Percentiles rank a stretch among this genome's conserved stretches.
Conservation (phyloP, 73 alveolate species). For the Paramecium pentaurelia region DNA sequence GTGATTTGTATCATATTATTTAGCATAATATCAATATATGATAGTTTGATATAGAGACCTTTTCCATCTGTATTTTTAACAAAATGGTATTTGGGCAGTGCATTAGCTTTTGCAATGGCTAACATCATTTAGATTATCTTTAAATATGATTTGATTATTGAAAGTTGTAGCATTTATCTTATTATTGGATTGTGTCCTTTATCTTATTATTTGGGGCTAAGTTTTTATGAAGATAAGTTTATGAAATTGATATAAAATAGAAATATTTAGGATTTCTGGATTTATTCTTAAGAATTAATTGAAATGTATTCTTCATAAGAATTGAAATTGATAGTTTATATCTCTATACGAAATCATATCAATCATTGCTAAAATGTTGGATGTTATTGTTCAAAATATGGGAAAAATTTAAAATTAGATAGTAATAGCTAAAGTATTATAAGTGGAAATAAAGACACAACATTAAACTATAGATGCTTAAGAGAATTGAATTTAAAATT, state of each 20-base stretch:
- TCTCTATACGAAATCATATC: background rate
- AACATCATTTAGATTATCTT: background rate
- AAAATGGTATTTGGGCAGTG: background rate
- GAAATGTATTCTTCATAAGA: background rate
- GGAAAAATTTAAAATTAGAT: background rate
- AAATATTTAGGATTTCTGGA: background rate
- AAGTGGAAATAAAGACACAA: background rate
- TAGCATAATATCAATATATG: background rate
- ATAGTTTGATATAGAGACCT: background rate
- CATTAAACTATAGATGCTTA: background rate
- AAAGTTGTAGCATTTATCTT: background rate
- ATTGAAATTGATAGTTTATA: background rate
- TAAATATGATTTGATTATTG: background rate
- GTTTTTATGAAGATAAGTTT: background rate
- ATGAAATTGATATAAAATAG: background rate
- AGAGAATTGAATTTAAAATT: slow-evolving; percentile 14
- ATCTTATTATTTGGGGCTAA: background rate
- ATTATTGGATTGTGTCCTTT: slow-evolving; percentile 7
- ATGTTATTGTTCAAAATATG: slow-evolving; percentile 21
- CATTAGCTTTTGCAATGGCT: background rate
- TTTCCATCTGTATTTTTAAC: background rate
- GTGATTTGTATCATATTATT: background rate
- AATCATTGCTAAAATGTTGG: background rate
- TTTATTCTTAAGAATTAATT: background rate
- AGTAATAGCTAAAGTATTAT: background rate